Percentiles rank a stretch among this genome's conserved stretches.
phyloP scores from a whole-genome alignment of 495 filamentous ascomycete species.

The Aspergillus bertholletiae region DNA sequence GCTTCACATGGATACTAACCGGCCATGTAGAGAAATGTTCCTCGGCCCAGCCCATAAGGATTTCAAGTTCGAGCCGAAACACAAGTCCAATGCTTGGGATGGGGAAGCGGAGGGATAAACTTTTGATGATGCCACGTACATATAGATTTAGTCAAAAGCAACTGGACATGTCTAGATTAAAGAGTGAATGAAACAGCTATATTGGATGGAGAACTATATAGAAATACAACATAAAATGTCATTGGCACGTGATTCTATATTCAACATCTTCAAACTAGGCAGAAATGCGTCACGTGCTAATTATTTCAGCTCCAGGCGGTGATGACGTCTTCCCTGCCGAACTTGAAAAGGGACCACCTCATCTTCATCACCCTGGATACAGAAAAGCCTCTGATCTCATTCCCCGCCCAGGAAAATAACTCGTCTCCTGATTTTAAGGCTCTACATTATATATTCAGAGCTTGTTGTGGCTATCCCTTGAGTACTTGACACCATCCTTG shows the following conservation, averaged over 20 bases:
- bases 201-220: no score
- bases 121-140: background rate
- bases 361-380: slow-evolving; percentile 5
- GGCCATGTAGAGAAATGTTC: slow-evolving; percentile 79
- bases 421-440: background rate
- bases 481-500: background rate
- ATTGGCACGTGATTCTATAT: background rate
- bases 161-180: no score
- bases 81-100: slow-evolving; percentile 81
- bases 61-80: slow-evolving; percentile 97
- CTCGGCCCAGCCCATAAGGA: slow-evolving; percentile 83
- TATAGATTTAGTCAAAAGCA: slow-evolving; percentile 10
- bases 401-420: background rate
- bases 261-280: background rate
- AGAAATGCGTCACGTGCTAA: slow-evolving; percentile 20
- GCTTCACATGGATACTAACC: slow-evolving; percentile 11
- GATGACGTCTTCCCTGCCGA: slow-evolving; percentile 37
- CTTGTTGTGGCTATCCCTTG: background rate
- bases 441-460: slow-evolving; percentile 7
- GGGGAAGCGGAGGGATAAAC: slow-evolving; percentile 60
- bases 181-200: no score
- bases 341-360: slow-evolving; percentile 30
- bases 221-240: no score
- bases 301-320: slow-evolving; percentile 10
- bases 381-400: slow-evolving; percentile 4